Conservation (phyloP, 2,329 filamentous ascomycete species). For the Parafenestella ontariensis region DNA sequence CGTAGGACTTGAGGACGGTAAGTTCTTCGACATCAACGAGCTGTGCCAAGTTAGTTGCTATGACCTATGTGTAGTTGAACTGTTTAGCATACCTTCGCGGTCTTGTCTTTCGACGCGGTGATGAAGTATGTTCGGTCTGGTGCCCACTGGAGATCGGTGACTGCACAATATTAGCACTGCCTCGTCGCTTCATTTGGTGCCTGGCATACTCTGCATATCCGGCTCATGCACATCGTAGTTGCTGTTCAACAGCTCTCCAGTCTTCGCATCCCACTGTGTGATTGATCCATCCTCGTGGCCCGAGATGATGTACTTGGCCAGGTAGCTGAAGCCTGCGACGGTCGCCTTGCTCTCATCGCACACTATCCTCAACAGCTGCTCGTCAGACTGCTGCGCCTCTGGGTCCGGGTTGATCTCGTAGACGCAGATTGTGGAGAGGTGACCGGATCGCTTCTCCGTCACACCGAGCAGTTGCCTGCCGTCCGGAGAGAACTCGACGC, state of each 20-base stretch:
- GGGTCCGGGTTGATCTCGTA: slow-evolving; percentile 86
- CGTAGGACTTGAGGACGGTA: slow-evolving; percentile 90
- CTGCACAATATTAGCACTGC: slow-evolving; percentile 71
- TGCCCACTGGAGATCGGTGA: slow-evolving; percentile 96
- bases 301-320: slow-evolving; percentile 95
- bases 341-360: slow-evolving; percentile 94
- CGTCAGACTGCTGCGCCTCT: slow-evolving; percentile 81
- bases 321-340: slow-evolving; percentile 94
- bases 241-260: slow-evolving; percentile 80
- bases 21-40: slow-evolving; percentile 87
- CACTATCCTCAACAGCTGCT: slow-evolving; percentile 84
- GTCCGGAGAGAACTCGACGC: slow-evolving; percentile 96
- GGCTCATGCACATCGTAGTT: slow-evolving; percentile 85
- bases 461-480: slow-evolving; percentile 89
- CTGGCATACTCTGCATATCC: slow-evolving; percentile 73
- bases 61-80: not conserved
- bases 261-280: slow-evolving; percentile 90
- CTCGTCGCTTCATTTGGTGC: not conserved
- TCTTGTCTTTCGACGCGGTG: slow-evolving; percentile 97
- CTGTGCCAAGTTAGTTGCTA: slow-evolving; percentile 48
- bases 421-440: slow-evolving; percentile 91
- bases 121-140: slow-evolving; percentile 96
- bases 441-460: slow-evolving; percentile 98
- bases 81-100: slow-evolving; percentile 73
- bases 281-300: slow-evolving; percentile 96